phyloP scores from a whole-genome alignment of 441 rosid species.

The Jatropha podagrica region DNA sequence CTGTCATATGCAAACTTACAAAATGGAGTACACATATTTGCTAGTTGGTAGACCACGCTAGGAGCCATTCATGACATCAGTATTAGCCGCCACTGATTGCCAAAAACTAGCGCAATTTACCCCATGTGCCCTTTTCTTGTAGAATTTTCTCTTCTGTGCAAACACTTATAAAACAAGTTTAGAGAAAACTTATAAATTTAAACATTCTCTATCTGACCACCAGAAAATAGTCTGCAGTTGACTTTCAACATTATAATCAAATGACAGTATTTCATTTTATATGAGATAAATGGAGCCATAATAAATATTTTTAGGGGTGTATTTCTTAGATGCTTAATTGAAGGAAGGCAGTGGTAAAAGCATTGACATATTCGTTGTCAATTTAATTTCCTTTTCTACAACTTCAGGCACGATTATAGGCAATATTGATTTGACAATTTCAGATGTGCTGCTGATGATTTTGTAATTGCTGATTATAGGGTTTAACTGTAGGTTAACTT shows the following conservation, averaged over 20 bases:
- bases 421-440: not conserved
- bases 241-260: not conserved
- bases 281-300: not conserved
- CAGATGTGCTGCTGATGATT: conserved; percentile 8
- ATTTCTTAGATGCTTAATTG: not conserved
- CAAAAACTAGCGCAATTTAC: not conserved
- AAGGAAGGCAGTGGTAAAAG: not conserved
- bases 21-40: not conserved
- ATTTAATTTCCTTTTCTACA: not conserved
- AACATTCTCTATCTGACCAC: not conserved
- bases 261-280: not conserved
- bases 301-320: conserved; percentile 10
- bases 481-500: conserved; percentile 32
- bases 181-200: not conserved
- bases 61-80: not conserved
- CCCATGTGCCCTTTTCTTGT: not conserved
- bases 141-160: not conserved
- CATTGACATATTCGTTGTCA: not conserved
- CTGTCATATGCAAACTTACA: not conserved
- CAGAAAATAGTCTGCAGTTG: not conserved
- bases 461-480: conserved; percentile 28
- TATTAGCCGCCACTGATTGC: not conserved
- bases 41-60: not conserved
- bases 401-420: not conserved
- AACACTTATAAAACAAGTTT: not conserved